Conservation (phyloP, 2,329 filamentous ascomycete species). For the Aphanocladium album region DNA sequence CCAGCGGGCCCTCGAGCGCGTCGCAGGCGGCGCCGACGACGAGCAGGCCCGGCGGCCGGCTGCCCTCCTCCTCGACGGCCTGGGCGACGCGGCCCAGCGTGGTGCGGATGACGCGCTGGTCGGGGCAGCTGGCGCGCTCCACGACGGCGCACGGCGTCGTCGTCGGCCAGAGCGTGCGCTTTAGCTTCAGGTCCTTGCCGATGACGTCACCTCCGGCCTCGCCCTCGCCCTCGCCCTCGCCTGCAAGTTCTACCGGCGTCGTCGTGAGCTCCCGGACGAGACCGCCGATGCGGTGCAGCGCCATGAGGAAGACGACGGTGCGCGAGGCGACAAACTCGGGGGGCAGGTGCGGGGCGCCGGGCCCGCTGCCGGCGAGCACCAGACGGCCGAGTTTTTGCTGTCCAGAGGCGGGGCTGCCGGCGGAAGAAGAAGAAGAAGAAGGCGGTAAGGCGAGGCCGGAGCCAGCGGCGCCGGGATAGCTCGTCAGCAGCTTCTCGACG, state of each 20-base stretch:
- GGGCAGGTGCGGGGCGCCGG: conserved; percentile 84
- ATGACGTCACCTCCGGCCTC: too few relatives aligned
- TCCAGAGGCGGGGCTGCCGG: too few relatives aligned
- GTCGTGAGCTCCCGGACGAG: conserved; percentile 67
- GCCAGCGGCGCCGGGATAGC: conserved; percentile 50
- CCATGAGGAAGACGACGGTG: conserved; percentile 94
- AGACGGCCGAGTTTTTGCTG: conserved; percentile 56
- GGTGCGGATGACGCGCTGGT: conserved; percentile 87
- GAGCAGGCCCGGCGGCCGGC: conserved; percentile 79
- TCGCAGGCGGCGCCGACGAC: conserved; percentile 83
- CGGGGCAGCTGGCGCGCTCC: conserved; percentile 87
- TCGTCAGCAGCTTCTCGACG: conserved; percentile 67
- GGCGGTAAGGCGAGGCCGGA: conserved; percentile 14
- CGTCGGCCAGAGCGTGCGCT: conserved; percentile 59
- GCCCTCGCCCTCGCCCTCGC: conserved; percentile 21
- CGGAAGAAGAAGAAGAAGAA: conserved; percentile 18
- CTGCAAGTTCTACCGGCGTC: conserved; percentile 28
- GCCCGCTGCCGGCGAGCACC: conserved; percentile 85
- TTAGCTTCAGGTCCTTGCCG: too few relatives aligned
- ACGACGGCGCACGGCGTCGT: conserved; percentile 87
- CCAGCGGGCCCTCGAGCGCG: conserved; percentile 55
- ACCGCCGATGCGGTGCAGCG: conserved; percentile 73
- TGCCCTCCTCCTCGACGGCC: conserved; percentile 85
- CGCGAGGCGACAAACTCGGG: conserved; percentile 71
- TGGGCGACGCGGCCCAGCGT: conserved; percentile 73